Evolutionary conservation across 139 green algal species (phyloP), one percentile per base, ranked within the genome.

Genomic region (Chlorella sp.): DNA sequence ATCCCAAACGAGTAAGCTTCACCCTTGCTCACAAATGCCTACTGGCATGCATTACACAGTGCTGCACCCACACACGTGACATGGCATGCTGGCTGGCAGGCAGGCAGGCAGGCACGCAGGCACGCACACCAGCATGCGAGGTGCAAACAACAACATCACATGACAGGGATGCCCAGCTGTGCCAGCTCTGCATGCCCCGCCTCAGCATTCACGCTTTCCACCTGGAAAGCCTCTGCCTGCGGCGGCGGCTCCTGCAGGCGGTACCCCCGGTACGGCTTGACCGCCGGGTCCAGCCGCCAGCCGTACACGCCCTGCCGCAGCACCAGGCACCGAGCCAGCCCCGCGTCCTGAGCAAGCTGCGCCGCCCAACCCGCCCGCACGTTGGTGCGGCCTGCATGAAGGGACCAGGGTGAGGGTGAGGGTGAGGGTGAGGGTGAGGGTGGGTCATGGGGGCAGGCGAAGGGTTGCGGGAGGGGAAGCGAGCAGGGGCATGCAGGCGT

Each of bases 281-380:
- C 95, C 24, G 92, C 77, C 22, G 89, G 86, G 76, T 96, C 89
- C 16, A 96, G 68, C 32, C 88, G 89, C 95, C 95, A 97, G 12
- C 94, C 94, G 71, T 95, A 95, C 16, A 92, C 90, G 39, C 95
- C 95, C 87, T 95, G 83, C 30, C 61, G 53, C 76, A 91, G 87
- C 37, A 97, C 93, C 21, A 94, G 68, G 28, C 86, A 88, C 7
- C 66, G 64, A 4, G 40, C 28, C 26, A 92, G 87, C 4, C 93
- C 92, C 16, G 92, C 90, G 79, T 95, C 94, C 26, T 90, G 34
- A 57, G 95, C 95, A 5, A 97, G 42, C 87, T 95, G 94, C 32
- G 95, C 95, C 24, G 95, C 95, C 95, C 95, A 97, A 1, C 88
- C 80, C 24, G 95, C 89, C 24, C 95, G 91, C 19, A 77, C 85